These are phyloP conservation scores for Entomophthora muscae DNA, from an alignment of 371 early-diverging fungal genomes.

Conservation along the genomic window DNA sequence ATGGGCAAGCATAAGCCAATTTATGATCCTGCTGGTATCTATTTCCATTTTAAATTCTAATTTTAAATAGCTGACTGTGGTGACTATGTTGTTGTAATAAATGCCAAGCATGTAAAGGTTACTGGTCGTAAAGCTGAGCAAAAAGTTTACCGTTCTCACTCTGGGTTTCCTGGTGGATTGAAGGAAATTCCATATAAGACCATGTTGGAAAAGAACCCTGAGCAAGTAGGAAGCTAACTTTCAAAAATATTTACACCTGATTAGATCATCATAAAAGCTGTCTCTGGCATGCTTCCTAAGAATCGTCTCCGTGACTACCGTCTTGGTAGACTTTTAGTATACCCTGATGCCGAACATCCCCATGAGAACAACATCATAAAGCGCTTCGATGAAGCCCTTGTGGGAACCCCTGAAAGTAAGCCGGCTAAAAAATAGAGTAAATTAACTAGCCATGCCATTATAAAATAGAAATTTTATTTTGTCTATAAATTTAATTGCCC, in stretches of 20 bases:
- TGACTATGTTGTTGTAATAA: slow-evolving; percentile 94
- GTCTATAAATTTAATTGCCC: too few relatives aligned
- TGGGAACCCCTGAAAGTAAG: too few relatives aligned
- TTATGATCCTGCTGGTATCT: slow-evolving; percentile 75
- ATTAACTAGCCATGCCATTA: too few relatives aligned
- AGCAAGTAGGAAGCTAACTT: slow-evolving; percentile 44
- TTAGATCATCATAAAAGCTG: slow-evolving; percentile 73
- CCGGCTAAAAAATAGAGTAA: too few relatives aligned
- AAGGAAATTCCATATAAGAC: slow-evolving; percentile 60
- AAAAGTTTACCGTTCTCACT: slow-evolving; percentile 81
- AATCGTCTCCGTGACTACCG: slow-evolving; percentile 70
- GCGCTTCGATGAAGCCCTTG: too few relatives aligned
- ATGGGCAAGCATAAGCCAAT: slow-evolving; percentile 97
- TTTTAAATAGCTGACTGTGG: slow-evolving; percentile 76
- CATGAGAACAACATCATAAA: slow-evolving; percentile 76
- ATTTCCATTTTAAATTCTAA: background rate
- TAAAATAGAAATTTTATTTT: too few relatives aligned
- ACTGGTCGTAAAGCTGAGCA: slow-evolving; percentile 76
- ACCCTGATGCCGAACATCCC: slow-evolving; percentile 81
- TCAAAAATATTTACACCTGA: background rate
- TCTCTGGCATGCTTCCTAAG: slow-evolving; percentile 93
- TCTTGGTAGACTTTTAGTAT: slow-evolving; percentile 63
- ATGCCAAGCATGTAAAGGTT: slow-evolving; percentile 65
- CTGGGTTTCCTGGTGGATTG: slow-evolving; percentile 81
- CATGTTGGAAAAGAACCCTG: slow-evolving; percentile 60